Percentiles rank a stretch among this genome's conserved stretches.
Conservation (phyloP, 176 grass and related monocot genomes). For the Hordeum marinum region DNA sequence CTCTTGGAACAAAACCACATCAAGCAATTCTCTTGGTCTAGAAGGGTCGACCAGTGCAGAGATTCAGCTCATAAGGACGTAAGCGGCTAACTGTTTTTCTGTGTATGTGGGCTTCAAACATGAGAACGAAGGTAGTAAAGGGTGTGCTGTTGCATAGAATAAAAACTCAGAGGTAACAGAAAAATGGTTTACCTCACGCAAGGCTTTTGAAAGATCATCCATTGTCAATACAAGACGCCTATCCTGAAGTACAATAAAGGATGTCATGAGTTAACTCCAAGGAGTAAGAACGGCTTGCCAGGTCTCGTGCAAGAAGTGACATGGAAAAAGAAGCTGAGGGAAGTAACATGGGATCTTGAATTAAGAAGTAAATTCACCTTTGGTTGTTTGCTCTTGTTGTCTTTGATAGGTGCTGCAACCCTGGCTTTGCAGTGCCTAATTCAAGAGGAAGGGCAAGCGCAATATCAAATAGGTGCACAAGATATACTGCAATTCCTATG, state of each 20-base stretch:
- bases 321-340: background rate
- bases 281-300: background rate
- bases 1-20: background rate
- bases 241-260: conserved; percentile 58
- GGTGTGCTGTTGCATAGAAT: background rate
- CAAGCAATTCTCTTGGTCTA: background rate
- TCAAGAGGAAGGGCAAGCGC: conserved; percentile 13
- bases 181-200: conserved; percentile 62
- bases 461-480: conserved; percentile 4
- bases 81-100: background rate
- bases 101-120: background rate
- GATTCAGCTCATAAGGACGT: conserved; percentile 1
- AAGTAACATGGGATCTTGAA: background rate
- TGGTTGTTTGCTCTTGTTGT: conserved; percentile 97
- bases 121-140: background rate
- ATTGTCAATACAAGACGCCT: conserved; percentile 89
- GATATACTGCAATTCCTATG: background rate
- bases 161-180: background rate
- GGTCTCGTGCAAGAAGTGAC: background rate
- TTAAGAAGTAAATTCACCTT: conserved; percentile 51
- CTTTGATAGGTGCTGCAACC: conserved; percentile 91
- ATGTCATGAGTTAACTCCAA: conserved; percentile 7
- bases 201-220: conserved; percentile 97
- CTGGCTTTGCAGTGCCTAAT: conserved; percentile 92
- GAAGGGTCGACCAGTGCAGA: background rate